These are phyloP conservation scores for Ustilago lituana DNA, from an alignment of 1,284 basidiomycete species.

Conservation along the genomic window DNA sequence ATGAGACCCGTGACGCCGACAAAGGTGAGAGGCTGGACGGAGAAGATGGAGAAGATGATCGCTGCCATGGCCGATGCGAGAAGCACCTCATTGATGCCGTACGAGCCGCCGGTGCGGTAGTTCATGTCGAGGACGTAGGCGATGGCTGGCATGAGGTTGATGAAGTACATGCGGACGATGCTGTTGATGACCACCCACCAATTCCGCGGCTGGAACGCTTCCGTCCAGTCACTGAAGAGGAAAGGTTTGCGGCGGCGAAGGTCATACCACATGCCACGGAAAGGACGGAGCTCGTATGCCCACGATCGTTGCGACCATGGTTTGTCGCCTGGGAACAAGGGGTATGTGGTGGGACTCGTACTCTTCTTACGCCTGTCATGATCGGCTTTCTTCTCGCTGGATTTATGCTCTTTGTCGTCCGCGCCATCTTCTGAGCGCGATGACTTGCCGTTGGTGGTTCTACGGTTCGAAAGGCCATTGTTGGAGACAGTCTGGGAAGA, in stretches of 20 bases:
- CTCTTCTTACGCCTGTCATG: conserved; percentile 1
- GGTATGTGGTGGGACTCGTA: conserved; percentile 20
- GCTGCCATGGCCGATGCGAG: conserved; percentile 75
- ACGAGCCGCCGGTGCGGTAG: conserved; percentile 82
- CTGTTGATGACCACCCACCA: conserved; percentile 53
- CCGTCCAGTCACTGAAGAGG: conserved; percentile 69
- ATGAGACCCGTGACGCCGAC: conserved; percentile 87
- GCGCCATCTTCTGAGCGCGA: neutral
- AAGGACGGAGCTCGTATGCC: conserved; percentile 69
- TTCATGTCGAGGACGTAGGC: conserved; percentile 93
- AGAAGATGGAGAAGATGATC: conserved; percentile 87
- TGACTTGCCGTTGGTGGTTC: neutral
- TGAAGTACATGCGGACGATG: conserved; percentile 63
- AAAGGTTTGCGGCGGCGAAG: conserved; percentile 80
- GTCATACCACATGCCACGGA: conserved; percentile 80
- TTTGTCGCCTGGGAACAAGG: conserved; percentile 45
- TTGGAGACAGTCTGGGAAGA: conserved; percentile 22
- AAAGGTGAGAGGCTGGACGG: conserved; percentile 89
- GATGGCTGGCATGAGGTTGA: conserved; percentile 81
- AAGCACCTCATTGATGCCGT: conserved; percentile 86
- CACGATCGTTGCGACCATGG: conserved; percentile 64
- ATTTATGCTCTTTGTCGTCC: neutral
- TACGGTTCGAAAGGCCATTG: conserved; percentile 21
- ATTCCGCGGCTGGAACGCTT: conserved; percentile 50
- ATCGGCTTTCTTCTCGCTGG: neutral